Evolutionary conservation across 192 early-diverging fungal genomes (phyloP), one percentile per base, ranked within the genome.

Genomic region (Linnemannia hyalina): DNA sequence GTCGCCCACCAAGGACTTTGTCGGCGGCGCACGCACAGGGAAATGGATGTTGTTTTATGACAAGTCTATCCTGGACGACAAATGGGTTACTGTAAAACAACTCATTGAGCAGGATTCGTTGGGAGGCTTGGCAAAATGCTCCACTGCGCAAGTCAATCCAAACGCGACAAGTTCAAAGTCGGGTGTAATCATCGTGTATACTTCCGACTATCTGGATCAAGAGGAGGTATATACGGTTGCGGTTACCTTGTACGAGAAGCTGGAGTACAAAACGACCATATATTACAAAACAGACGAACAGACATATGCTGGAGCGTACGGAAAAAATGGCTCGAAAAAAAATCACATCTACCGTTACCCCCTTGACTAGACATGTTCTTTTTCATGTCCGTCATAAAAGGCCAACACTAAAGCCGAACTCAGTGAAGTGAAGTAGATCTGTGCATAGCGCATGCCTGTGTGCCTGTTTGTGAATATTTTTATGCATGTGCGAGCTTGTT

Each of bases 41-140:
- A 83, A 83, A 78, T 83, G 77, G 82, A 83, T 79, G 82, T 40
- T 83, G 20, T 83, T 83, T 29, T 83, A 83, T 20, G 68, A 73
- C 49, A 78, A 79, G 26, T 75, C 82, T 3, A 32, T 79, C 52
- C 77, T 83, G 0, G 82, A 83, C 46, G 77, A 78, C 44, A 83
- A 83, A 44, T 83, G 77, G 82, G 49, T 36, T 22, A 36, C 15
- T n/a, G 73, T 79, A 11, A 83, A 83, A 52, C 13, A 4, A 3
- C 71, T 83, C 11, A 40, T 70, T 4, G 82, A 83, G 42, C 71
- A 79, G 7, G 76, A 71, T 68, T 5, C 60, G 26, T 26, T 83
- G 40, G 77, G 82, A 35, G 68, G 57, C 7, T 8, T 35, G 47
- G 82, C 82, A 41, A 83, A 83, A 75, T 78, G 76, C 73, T 83